Percentiles rank a stretch among this genome's conserved stretches.
Evolutionary conservation across 495 filamentous ascomycete species (phyloP).

Genomic region (Monascus purpureus): DNA sequence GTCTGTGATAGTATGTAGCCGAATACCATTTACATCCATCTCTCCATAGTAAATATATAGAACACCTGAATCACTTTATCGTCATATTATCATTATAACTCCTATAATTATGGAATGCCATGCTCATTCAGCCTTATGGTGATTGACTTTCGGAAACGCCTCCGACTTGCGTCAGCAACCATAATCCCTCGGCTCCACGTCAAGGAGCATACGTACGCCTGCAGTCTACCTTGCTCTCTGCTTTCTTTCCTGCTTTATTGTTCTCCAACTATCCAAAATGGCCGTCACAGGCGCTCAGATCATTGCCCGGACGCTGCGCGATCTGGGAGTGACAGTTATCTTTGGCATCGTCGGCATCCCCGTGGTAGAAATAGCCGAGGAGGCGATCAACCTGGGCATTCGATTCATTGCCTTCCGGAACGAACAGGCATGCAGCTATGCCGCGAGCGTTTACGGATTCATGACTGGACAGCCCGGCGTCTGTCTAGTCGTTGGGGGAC

Average conservation of each 20-base stretch:
- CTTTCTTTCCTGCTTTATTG: not conserved
- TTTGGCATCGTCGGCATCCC: slow-evolving; percentile 56
- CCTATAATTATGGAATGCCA: no score
- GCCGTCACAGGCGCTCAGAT: slow-evolving; percentile 38
- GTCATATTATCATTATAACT: no score
- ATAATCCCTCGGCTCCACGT: no score
- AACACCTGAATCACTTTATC: no score
- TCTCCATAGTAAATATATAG: no score
- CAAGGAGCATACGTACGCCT: no score
- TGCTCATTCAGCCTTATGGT: no score
- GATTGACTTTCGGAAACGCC: no score
- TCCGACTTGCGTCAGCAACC: no score
- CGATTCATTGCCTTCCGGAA: slow-evolving; percentile 54
- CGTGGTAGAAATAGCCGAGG: slow-evolving; percentile 50
- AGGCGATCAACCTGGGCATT: slow-evolving; percentile 47
- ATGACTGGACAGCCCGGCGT: slow-evolving; percentile 48
- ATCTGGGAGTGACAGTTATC: slow-evolving; percentile 42
- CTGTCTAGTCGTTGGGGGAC: slow-evolving; percentile 51
- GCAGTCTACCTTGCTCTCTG: no score
- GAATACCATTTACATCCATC: no score
- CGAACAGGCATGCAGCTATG: slow-evolving; percentile 51
- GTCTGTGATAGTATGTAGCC: no score
- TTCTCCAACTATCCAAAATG: slow-evolving; percentile 25
- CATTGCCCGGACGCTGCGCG: slow-evolving; percentile 41
- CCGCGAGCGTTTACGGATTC: slow-evolving; percentile 50